phyloP scores from a whole-genome alignment of 495 filamentous ascomycete genomes.

The Antarctomyces pellizariae region DNA sequence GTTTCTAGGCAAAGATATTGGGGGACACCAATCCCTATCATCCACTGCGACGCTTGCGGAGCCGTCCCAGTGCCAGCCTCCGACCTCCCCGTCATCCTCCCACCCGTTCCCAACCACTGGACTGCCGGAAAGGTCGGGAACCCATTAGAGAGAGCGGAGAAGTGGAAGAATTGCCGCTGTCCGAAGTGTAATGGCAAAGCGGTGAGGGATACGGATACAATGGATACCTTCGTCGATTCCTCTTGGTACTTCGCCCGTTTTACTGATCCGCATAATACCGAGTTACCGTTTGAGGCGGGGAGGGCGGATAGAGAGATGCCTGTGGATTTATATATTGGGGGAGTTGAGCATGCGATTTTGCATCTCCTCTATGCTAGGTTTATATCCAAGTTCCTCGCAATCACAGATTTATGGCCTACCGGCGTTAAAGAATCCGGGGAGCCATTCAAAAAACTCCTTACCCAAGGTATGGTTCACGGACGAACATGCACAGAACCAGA shows the following conservation, averaged over 20 bases:
- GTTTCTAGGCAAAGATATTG: constrained; percentile 78
- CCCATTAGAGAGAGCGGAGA: constrained; percentile 41
- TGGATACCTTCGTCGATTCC: constrained; percentile 90
- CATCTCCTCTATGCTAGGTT: constrained; percentile 85
- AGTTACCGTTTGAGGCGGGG: constrained; percentile 32
- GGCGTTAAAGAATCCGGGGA: constrained; percentile 23
- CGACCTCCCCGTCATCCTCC: constrained; percentile 55
- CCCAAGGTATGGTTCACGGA: constrained; percentile 85
- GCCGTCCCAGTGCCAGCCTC: constrained; percentile 53
- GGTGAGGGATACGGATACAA: constrained; percentile 73
- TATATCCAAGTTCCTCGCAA: constrained; percentile 64
- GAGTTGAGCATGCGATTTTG: constrained; percentile 74
- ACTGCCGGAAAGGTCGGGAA: constrained; percentile 48
- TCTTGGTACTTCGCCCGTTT: constrained; percentile 84
- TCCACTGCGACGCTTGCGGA: constrained; percentile 61
- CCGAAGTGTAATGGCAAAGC: constrained; percentile 48
- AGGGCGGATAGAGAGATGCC: constrained; percentile 32
- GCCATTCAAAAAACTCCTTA: constrained; percentile 59
- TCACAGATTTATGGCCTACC: constrained; percentile 27
- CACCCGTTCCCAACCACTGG: constrained; percentile 42
- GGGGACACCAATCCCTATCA: constrained; percentile 75
- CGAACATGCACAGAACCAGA: constrained; percentile 55
- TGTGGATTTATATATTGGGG: constrained; percentile 70
- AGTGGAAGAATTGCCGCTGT: constrained; percentile 56
- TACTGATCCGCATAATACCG: constrained; percentile 38